Evolutionary conservation across 352 stramenopile species (phyloP).

Genomic region (Globisporangium recalcitrans): DNA sequence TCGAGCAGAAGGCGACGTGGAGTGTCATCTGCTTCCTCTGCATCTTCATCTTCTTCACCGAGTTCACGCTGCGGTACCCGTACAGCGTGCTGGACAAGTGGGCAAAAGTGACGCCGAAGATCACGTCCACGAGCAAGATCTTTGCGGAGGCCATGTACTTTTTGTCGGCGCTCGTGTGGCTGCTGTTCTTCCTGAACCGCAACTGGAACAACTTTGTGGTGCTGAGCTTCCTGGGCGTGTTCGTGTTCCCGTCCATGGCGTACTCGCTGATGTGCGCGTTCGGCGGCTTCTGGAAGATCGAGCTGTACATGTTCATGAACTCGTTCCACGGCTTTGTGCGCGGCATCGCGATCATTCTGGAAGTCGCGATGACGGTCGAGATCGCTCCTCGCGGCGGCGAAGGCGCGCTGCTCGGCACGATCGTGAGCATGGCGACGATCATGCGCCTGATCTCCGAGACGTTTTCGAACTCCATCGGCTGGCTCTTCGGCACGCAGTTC

Average conservation of each 20-base stretch:
- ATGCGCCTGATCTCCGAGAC: conserved; percentile 27
- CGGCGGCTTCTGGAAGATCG: conserved; percentile 20
- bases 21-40: conserved; percentile 34
- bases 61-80: conserved; percentile 44
- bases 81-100: conserved; percentile 32
- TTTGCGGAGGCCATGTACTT: conserved; percentile 29
- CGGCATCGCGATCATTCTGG: conserved; percentile 27
- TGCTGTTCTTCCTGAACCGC: conserved; percentile 26
- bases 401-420: conserved; percentile 34
- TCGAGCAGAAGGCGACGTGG: conserved; percentile 34
- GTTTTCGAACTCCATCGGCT: conserved; percentile 20
- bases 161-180: conserved; percentile 27
- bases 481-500: conserved; percentile 19
- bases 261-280: conserved; percentile 24
- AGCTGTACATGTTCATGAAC: conserved; percentile 32
- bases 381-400: conserved; percentile 38
- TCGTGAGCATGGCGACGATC: conserved; percentile 38
- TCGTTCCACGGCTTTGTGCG: conserved; percentile 34
- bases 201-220: conserved; percentile 32
- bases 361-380: conserved; percentile 35
- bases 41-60: conserved; percentile 40
- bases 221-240: conserved; percentile 20
- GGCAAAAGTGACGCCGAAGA: conserved; percentile 30
- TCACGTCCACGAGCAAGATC: conserved; percentile 24
- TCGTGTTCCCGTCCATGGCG: conserved; percentile 24